phyloP scores from a whole-genome alignment of 2,329 filamentous ascomycete species.

The Raffaelea ambrosiae region DNA sequence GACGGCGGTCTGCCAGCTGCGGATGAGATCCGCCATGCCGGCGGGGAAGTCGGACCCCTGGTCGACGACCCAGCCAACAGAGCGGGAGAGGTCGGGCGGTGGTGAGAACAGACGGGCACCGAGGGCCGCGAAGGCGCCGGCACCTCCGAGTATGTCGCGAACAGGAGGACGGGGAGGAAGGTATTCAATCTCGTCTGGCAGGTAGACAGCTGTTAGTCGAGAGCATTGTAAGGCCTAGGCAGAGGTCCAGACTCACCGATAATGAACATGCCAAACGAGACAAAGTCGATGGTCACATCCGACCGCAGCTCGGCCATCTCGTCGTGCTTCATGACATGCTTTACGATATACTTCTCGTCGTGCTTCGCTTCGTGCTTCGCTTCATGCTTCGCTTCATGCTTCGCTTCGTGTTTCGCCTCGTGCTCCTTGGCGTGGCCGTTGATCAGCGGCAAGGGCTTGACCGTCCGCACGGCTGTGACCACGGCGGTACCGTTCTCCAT shows the following conservation, averaged over 20 bases:
- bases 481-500: no score
- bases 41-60: conserved; percentile 78
- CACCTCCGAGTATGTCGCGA: conserved; percentile 76
- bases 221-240: no score
- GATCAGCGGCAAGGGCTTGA: no score
- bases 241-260: conserved; percentile 42
- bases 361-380: no score
- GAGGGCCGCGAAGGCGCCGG: conserved; percentile 76
- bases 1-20: conserved; percentile 67
- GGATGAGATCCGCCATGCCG: conserved; percentile 53
- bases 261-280: conserved; percentile 66
- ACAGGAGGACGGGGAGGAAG: conserved; percentile 59
- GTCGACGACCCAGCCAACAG: conserved; percentile 87
- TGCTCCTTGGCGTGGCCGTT: neutral
- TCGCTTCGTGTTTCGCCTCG: no score
- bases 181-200: conserved; percentile 83
- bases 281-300: conserved; percentile 47
- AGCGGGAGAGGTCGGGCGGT: conserved; percentile 50
- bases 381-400: no score
- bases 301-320: neutral
- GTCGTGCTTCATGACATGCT: neutral
- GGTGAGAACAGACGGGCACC: conserved; percentile 85
- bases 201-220: no score
- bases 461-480: no score
- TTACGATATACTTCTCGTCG: neutral